Percentiles rank a stretch among this genome's conserved stretches.
phyloP scores from a whole-genome alignment of 345 rosid species.

The Gossypium bickii region DNA sequence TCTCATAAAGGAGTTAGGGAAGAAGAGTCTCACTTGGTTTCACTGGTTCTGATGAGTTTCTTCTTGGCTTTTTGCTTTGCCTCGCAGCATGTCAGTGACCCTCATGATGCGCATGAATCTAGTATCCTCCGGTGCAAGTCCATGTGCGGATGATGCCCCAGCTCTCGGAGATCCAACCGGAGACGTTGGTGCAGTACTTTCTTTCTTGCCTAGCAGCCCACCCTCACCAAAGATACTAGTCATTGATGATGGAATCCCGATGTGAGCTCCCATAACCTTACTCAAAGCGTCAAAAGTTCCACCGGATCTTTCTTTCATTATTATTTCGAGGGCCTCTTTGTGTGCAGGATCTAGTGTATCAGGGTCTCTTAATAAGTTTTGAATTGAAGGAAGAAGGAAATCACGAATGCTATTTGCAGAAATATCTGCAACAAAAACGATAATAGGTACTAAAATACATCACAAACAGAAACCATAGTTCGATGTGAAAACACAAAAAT shows the following conservation, averaged over 20 bases:
- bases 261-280: constrained; percentile 94
- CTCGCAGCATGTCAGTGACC: constrained; percentile 83
- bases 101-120: constrained; percentile 92
- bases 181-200: constrained; percentile 29
- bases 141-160: constrained; percentile 12
- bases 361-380: constrained; percentile 74
- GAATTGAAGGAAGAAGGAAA: constrained; percentile 72
- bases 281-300: constrained; percentile 76
- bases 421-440: constrained; percentile 45
- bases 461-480: neutral
- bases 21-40: constrained; percentile 8
- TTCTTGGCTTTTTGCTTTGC: constrained; percentile 59
- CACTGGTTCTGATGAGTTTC: constrained; percentile 39
- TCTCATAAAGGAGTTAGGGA: neutral
- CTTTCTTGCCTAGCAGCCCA: constrained; percentile 79
- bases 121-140: constrained; percentile 52
- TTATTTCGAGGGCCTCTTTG: constrained; percentile 92
- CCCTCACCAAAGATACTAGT: constrained; percentile 87
- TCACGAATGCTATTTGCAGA: constrained; percentile 66
- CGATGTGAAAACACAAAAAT: neutral
- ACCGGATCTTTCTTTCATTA: constrained; percentile 83
- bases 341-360: constrained; percentile 94
- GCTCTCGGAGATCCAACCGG: constrained; percentile 51
- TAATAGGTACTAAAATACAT: constrained; percentile 4
- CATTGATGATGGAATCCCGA: constrained; percentile 84